phyloP scores from a whole-genome alignment of 371 early-diverging fungal genomes.

The Thermomucor indicae-seudaticae region DNA sequence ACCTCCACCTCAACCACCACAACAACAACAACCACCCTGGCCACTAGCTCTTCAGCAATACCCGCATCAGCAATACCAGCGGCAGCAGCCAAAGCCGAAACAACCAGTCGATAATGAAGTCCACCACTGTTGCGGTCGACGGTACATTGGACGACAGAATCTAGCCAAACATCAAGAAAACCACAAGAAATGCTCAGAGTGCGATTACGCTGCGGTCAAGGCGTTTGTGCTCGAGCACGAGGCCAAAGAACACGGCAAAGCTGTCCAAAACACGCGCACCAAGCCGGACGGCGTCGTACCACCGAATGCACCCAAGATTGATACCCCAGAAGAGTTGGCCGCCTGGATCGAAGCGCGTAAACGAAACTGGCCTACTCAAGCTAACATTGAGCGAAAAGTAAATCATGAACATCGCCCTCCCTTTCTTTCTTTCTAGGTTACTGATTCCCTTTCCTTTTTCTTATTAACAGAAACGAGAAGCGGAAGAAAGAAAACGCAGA shows the following conservation, averaged over 20 bases:
- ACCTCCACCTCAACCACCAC: background rate
- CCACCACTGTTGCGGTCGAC: constrained; percentile 24
- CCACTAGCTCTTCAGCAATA: background rate
- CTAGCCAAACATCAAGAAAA: constrained; percentile 26
- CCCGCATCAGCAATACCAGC: background rate
- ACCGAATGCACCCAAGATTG: constrained; percentile 38
- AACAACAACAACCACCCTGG: background rate
- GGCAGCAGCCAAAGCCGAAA: background rate
- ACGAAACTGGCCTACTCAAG: constrained; percentile 61
- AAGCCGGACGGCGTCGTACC: constrained; percentile 41
- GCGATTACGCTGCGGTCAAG: constrained; percentile 22
- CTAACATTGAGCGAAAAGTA: constrained; percentile 56
- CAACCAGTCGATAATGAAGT: background rate
- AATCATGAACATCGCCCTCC: too few species aligned
- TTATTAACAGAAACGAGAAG: constrained; percentile 16
- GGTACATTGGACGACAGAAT: constrained; percentile 19
- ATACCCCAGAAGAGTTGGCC: constrained; percentile 59
- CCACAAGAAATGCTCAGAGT: constrained; percentile 32
- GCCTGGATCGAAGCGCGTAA: constrained; percentile 70
- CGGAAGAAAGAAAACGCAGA: constrained; percentile 14
- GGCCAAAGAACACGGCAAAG: constrained; percentile 24
- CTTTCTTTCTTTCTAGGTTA: too few species aligned
- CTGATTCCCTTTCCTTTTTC: background rate
- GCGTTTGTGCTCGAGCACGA: constrained; percentile 23
- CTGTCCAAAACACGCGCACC: constrained; percentile 1